Conservation (phyloP, 1,284 basidiomycete species). For the Cryptococcus jaspeensis region DNA sequence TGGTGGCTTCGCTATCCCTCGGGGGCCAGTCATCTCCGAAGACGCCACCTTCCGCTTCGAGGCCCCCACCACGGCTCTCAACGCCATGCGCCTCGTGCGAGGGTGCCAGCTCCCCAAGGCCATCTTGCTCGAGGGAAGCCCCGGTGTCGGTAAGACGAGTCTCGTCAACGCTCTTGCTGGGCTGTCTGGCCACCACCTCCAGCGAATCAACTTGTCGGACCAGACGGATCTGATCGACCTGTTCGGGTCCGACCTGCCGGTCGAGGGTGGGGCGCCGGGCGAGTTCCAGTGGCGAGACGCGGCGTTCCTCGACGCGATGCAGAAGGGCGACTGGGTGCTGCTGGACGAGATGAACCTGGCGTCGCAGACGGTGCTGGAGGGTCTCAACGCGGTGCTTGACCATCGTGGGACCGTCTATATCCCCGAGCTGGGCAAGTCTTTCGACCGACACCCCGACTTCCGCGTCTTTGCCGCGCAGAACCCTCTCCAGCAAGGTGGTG, state of each 20-base stretch:
- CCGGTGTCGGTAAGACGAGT: conserved; percentile 99
- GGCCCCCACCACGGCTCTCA: conserved; percentile 84
- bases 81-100: conserved; percentile 84
- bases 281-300: conserved; percentile 98
- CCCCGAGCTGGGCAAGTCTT: conserved; percentile 89
- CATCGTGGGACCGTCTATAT: conserved; percentile 94
- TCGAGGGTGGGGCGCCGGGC: conserved; percentile 85
- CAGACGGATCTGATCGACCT: conserved; percentile 97
- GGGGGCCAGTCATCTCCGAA: conserved; percentile 56
- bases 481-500: conserved; percentile 92
- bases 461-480: conserved; percentile 98
- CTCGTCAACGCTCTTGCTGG: conserved; percentile 84
- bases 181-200: conserved; percentile 73
- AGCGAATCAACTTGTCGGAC: conserved; percentile 98
- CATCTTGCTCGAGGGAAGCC: conserved; percentile 93
- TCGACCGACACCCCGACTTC: conserved; percentile 84
- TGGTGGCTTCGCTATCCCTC: conserved; percentile 71
- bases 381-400: conserved; percentile 93
- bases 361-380: conserved; percentile 93
- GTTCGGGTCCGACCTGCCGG: conserved; percentile 94
- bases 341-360: conserved; percentile 99
- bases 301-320: conserved; percentile 89
- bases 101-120: conserved; percentile 90
- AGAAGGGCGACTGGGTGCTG: conserved; percentile 92
- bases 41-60: conserved; percentile 68